Evolutionary conservation across 148 eudicot genomes (phyloP).

Genomic region (Spergularia bocconei): DNA sequence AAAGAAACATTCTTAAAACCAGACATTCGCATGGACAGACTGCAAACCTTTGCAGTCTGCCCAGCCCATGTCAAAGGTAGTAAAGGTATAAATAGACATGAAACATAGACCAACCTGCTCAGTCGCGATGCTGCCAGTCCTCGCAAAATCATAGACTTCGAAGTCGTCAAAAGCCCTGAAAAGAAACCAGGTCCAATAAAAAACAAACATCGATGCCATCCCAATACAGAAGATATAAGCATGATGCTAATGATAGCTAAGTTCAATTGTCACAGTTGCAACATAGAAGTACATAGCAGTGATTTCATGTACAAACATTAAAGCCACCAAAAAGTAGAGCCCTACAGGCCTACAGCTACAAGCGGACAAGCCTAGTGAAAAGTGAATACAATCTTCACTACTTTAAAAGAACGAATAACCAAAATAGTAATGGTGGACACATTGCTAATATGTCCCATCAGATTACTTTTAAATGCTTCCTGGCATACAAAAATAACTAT

Average conservation of each 20-base stretch:
- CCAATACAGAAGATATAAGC: not conserved
- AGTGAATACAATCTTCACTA: not conserved
- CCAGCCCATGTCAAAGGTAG: not conserved
- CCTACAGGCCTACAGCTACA: not conserved
- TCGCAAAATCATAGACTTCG: constrained; percentile 83
- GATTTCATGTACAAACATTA: not conserved
- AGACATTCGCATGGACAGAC: not conserved
- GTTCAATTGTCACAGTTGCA: not conserved
- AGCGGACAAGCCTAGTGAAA: not conserved
- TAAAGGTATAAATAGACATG: not conserved
- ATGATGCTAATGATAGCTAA: not conserved
- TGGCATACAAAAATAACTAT: not conserved
- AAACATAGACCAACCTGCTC: constrained; percentile 48
- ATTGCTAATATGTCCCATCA: not conserved
- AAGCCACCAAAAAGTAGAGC: not conserved
- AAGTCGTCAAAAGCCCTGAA: constrained; percentile 67
- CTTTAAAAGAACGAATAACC: not conserved
- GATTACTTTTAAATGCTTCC: not conserved
- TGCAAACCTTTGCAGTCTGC: not conserved
- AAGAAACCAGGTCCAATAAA: not conserved
- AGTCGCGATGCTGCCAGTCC: constrained; percentile 71
- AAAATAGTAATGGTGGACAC: not conserved
- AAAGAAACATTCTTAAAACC: not conserved
- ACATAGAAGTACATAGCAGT: not conserved
- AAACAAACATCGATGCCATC: not conserved